Conservation (phyloP, 768 basidiomycete genomes). For the Podaxis sp. region DNA sequence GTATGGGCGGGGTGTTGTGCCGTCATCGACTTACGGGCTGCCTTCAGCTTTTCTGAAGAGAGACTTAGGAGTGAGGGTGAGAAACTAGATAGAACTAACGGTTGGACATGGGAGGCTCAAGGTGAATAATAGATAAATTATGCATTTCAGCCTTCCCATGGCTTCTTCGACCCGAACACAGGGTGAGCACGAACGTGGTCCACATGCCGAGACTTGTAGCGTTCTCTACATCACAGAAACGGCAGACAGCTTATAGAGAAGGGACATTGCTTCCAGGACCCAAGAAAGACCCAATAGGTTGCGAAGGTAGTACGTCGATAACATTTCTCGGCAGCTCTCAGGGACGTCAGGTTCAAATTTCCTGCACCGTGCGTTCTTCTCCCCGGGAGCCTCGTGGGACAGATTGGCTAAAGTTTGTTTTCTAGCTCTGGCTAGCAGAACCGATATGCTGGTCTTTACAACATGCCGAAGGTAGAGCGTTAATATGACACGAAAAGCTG, state of each 20-base stretch:
- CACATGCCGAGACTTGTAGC: conserved; percentile 21
- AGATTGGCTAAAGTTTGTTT: not conserved
- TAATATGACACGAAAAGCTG: conserved; percentile 17
- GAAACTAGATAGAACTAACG: conserved; percentile 36
- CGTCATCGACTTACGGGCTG: conserved; percentile 17
- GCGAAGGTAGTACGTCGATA: conserved; percentile 14
- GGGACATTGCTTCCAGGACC: conserved; percentile 21
- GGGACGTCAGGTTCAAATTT: conserved; percentile 8
- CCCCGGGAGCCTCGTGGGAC: not conserved
- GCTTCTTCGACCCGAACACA: conserved; percentile 9
- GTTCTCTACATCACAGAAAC: conserved; percentile 18
- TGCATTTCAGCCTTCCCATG: not conserved
- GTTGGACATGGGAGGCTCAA: conserved; percentile 37
- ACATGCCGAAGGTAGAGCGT: too few species aligned
- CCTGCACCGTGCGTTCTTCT: not conserved
- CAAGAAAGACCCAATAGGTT: conserved; percentile 23
- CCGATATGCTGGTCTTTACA: conserved; percentile 18
- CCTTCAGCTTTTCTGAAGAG: conserved; percentile 35
- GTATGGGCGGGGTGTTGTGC: conserved; percentile 11
- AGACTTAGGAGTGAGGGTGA: conserved; percentile 30
- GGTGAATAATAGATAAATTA: conserved; percentile 37
- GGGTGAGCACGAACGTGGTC: conserved; percentile 23
- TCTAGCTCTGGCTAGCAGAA: conserved; percentile 23
- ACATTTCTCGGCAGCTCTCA: conserved; percentile 5
- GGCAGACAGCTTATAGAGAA: conserved; percentile 23